Conservation (phyloP, 352 stramenopile species). For the Pythium grandisporangium region DNA sequence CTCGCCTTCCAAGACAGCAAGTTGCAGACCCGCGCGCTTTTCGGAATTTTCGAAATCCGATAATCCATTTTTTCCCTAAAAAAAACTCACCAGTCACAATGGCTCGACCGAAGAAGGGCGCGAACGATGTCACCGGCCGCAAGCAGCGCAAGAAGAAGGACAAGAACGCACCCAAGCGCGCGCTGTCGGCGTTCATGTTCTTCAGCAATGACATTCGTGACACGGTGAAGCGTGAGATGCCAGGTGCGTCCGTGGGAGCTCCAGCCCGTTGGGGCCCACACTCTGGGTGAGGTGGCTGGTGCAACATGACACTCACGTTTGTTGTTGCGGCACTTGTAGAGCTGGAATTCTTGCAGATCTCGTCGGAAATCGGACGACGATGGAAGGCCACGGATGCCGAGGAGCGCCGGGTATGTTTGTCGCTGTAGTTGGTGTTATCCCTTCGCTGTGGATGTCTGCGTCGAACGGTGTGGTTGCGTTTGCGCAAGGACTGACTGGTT, state of each 20-base stretch:
- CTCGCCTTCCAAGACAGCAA: conserved; percentile 40
- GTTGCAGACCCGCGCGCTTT: conserved; percentile 10
- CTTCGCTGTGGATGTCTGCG: too few relatives aligned
- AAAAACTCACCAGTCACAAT: conserved; percentile 56
- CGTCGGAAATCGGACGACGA: conserved; percentile 75
- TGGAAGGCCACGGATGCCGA: conserved; percentile 72
- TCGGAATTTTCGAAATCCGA: conserved; percentile 10
- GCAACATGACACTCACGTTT: too few relatives aligned
- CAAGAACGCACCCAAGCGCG: conserved; percentile 86
- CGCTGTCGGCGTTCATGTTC: conserved; percentile 89
- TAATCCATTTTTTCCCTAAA: too few relatives aligned
- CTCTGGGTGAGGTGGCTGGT: too few relatives aligned
- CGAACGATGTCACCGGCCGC: conserved; percentile 44
- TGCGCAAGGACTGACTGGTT: too few relatives aligned
- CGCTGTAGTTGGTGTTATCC: conserved; percentile 1
- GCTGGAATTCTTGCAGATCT: conserved; percentile 78
- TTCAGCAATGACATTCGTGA: conserved; percentile 87
- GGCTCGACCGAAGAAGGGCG: conserved; percentile 58
- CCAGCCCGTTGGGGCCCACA: too few relatives aligned
- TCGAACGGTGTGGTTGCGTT: too few relatives aligned
- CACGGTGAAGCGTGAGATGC: conserved; percentile 84
- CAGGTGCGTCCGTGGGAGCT: conserved; percentile 1
- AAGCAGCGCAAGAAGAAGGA: conserved; percentile 89
- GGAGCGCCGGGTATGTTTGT: conserved; percentile 33
- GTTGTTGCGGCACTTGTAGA: conserved; percentile 23